Evolutionary conservation across 352 stramenopile genomes (phyloP).

Genomic region (Phytophthora sp.): DNA sequence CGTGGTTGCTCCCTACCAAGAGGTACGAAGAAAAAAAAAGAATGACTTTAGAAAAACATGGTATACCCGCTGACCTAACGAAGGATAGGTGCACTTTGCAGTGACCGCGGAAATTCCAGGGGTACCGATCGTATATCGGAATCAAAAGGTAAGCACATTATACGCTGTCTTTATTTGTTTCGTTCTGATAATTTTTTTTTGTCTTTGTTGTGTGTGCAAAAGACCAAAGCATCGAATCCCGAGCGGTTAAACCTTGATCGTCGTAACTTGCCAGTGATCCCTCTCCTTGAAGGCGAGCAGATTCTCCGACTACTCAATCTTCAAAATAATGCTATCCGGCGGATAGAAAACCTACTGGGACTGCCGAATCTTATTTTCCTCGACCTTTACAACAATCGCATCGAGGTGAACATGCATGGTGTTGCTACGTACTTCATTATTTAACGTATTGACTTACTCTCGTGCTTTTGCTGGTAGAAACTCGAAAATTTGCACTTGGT

Average conservation of each 20-base stretch:
- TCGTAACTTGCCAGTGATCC: conserved; percentile 77
- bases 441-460: background rate
- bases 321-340: conserved; percentile 91
- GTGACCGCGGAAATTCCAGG: conserved; percentile 71
- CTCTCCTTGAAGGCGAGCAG: conserved; percentile 89
- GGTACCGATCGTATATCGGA: conserved; percentile 75
- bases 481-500: conserved; percentile 83
- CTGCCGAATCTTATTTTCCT: conserved; percentile 93
- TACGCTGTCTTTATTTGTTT: background rate
- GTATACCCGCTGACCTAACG: conserved; percentile 30
- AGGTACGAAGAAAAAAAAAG: conserved; percentile 36
- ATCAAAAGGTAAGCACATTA: conserved; percentile 53
- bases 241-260: conserved; percentile 92
- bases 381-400: conserved; percentile 93
- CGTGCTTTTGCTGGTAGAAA: conserved; percentile 38
- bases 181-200: background rate
- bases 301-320: conserved; percentile 90
- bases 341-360: conserved; percentile 85
- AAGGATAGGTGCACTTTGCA: conserved; percentile 78
- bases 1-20: conserved; percentile 44
- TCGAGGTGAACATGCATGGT: conserved; percentile 63
- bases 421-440: background rate
- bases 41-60: background rate
- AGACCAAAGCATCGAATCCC: conserved; percentile 72
- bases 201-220: background rate